Evolutionary conservation across 495 filamentous ascomycete species (phyloP).

Genomic region (Elaphomyces granulatus): DNA sequence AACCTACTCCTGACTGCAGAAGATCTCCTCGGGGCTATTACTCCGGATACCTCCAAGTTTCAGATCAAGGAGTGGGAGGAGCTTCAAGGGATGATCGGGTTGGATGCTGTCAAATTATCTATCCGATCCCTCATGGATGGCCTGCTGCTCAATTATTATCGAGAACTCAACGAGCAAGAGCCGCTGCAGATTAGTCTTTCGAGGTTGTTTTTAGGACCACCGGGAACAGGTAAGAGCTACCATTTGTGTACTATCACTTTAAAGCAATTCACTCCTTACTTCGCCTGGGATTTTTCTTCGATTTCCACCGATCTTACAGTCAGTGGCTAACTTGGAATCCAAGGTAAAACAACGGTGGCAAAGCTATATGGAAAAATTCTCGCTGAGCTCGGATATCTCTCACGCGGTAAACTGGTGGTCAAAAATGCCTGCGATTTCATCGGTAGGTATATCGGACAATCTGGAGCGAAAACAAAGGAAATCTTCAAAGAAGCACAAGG

Average conservation of each 20-base stretch:
- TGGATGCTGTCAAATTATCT: conserved; percentile 8
- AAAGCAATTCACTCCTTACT: too few species aligned
- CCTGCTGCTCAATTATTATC: conserved; percentile 8
- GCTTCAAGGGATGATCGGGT: conserved; percentile 8
- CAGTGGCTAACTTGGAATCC: too few species aligned
- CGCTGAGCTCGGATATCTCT: conserved; percentile 6
- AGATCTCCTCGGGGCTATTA: conserved; percentile 9
- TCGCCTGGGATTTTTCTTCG: too few species aligned
- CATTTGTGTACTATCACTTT: too few species aligned
- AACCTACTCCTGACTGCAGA: conserved; percentile 11
- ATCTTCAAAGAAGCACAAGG: conserved; percentile 40
- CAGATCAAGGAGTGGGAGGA: conserved; percentile 7
- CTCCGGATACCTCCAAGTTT: conserved; percentile 2
- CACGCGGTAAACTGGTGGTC: conserved; percentile 4
- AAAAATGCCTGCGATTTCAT: conserved; percentile 8
- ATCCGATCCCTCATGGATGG: conserved; percentile 6
- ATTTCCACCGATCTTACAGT: too few species aligned
- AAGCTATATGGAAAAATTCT: conserved; percentile 13
- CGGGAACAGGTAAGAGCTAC: conserved; percentile 47
- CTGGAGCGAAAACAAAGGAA: conserved; percentile 43
- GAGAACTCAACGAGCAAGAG: conserved; percentile 8
- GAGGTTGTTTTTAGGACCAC: conserved; percentile 9
- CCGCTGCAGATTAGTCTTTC: conserved; percentile 7
- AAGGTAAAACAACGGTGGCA: conserved; percentile 11
- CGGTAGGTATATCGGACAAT: conserved; percentile 39